Base-by-base conservation (phyloP, 2,329 filamentous ascomycete genomes). In the Graphilbum fragrans region DNA sequence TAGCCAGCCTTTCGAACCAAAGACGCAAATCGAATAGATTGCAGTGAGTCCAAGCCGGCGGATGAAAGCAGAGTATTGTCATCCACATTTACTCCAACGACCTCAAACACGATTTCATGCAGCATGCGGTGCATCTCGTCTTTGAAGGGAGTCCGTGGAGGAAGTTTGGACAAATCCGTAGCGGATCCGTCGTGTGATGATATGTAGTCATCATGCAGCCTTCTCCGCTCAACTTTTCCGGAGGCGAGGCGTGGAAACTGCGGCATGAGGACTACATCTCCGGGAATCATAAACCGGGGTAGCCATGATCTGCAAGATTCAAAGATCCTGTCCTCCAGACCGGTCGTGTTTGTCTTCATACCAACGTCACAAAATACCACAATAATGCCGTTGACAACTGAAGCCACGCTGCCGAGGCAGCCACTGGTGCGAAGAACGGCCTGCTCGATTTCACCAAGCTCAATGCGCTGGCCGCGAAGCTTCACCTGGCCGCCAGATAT, bases 401-500 rank as follows among this genome's bases (percentile, higher is more conserved):
- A 68, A 2, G 78, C 84, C 14, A 80, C 70, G 1, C 77, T 79
- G 37, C 72, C 72, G 46, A 80, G 77, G 37, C 86, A 79, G 1
- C 73, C 74, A 0, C 64, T 54, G 0, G 74, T 70, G 41, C 72
- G 72, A 35, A 81, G 66, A 3, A 80, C 69, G 1, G 75, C 80
- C 49, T 85, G 75, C 54, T 90, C 84, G 18, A 87, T 69, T 53
- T 88, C 86, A 0, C 83, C 83, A 5, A 92, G 72, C 53, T 92
- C 83, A 39, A 93, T 73, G 38, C 86, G 71, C 58, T 94, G 87
- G 1, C 87, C 87, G 41, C 86, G 74, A 8, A 94, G 67, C 59
- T 94, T 94, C 39, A 94, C 79, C 57, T 95, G 88, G 1, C 85
- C 86, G 38, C 77, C 75, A 2, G 74, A 73, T 12, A 94, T 79